These are phyloP conservation scores for Aspergillus hancockii DNA, from an alignment of 495 filamentous ascomycete species.

Conservation along the genomic window DNA sequence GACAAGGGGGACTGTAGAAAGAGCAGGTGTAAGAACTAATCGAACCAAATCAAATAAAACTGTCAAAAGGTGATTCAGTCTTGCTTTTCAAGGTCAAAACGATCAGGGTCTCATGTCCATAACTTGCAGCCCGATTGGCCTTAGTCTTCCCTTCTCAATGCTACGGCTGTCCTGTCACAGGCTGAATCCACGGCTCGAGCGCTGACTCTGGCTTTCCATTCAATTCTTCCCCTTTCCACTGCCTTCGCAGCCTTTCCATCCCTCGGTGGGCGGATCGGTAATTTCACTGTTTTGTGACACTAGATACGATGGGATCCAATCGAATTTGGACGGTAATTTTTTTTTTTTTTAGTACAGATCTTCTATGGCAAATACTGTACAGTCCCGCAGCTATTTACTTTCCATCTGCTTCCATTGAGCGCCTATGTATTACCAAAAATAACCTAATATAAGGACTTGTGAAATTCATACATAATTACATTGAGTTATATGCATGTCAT, in stretches of 20 bases:
- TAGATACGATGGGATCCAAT: neutral
- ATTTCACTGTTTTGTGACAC: constrained; percentile 10
- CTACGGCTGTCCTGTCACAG: constrained; percentile 28
- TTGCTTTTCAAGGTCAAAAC: constrained; percentile 15
- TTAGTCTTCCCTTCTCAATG: constrained; percentile 17
- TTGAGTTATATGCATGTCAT: too few species aligned
- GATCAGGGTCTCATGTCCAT: neutral
- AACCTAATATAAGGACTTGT: too few species aligned
- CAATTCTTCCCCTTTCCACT: constrained; percentile 40
- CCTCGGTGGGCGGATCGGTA: neutral
- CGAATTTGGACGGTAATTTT: neutral
- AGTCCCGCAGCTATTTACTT: too few species aligned
- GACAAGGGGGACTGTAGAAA: constrained; percentile 8
- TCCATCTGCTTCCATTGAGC: neutral
- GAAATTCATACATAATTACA: too few species aligned
- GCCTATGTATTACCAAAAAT: neutral
- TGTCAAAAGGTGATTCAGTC: constrained; percentile 8
- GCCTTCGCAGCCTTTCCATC: constrained; percentile 29
- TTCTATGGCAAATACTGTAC: neutral
- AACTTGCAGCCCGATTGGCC: constrained; percentile 7
- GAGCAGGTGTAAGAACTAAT: neutral
- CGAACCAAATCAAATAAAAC: neutral
- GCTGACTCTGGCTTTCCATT: constrained; percentile 28
- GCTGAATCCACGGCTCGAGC: constrained; percentile 34
- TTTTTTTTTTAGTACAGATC: neutral